phyloP scores from a whole-genome alignment of 495 filamentous ascomycete genomes.

The Tetracladium marchalianum region DNA sequence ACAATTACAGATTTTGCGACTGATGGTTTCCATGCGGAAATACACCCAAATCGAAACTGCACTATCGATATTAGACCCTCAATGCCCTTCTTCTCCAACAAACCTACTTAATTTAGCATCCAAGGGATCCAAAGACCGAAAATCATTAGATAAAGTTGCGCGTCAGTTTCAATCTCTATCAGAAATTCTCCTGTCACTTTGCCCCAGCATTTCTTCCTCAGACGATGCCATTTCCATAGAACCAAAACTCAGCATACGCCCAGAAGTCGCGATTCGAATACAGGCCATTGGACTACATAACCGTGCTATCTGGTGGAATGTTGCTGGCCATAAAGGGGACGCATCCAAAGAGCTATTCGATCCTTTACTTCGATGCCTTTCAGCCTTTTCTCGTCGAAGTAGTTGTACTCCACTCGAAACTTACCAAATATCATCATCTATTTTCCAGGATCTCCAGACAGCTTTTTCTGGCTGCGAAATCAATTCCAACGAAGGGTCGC shows the following conservation, averaged over 20 bases:
- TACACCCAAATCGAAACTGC: constrained; percentile 41
- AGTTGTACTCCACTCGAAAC: constrained; percentile 5
- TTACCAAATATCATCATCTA: constrained; percentile 3
- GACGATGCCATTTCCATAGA: constrained; percentile 39
- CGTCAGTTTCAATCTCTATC: constrained; percentile 62
- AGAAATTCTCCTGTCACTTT: constrained; percentile 54
- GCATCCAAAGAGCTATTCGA: constrained; percentile 57
- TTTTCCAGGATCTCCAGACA: constrained; percentile 6
- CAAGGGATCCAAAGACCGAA: constrained; percentile 26
- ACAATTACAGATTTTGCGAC: constrained; percentile 41
- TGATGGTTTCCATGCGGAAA: constrained; percentile 39
- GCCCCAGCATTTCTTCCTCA: constrained; percentile 42
- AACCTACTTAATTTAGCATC: constrained; percentile 48
- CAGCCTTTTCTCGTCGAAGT: constrained; percentile 46
- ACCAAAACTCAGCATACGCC: constrained; percentile 42
- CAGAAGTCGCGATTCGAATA: constrained; percentile 48
- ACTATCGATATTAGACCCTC: constrained; percentile 29
- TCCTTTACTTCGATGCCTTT: constrained; percentile 58
- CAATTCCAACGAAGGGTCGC: neutral
- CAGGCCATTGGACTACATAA: constrained; percentile 59
- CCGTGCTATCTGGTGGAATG: constrained; percentile 58
- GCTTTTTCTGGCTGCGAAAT: constrained; percentile 1
- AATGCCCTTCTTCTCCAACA: constrained; percentile 50
- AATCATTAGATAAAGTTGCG: constrained; percentile 46
- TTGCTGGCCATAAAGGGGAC: constrained; percentile 60